These are phyloP conservation scores for Acacia pycnantha DNA, from an alignment of 331 rosid species.

Conservation along the genomic window DNA sequence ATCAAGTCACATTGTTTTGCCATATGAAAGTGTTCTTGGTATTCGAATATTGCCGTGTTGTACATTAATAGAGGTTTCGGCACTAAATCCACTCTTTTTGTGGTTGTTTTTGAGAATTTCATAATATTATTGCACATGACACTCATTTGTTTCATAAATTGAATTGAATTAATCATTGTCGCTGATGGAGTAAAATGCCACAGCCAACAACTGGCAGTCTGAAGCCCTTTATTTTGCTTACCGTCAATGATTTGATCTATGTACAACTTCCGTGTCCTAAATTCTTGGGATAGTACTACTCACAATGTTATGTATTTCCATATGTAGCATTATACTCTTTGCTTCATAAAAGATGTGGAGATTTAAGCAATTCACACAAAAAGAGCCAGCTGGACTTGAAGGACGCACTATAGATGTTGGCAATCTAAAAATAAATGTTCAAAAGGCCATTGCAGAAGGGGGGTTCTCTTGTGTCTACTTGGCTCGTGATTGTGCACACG, in stretches of 20 bases:
- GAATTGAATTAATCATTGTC: constrained; percentile 3
- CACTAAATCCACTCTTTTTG: background rate
- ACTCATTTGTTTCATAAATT: background rate
- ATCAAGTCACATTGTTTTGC: background rate
- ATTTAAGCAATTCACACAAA: constrained; percentile 85
- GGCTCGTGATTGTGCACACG: constrained; percentile 73
- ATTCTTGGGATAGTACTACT: background rate
- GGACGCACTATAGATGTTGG: constrained; percentile 88
- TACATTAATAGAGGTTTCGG: background rate
- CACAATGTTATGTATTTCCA: constrained; percentile 24
- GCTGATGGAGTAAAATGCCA: constrained; percentile 11
- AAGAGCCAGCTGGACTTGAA: constrained; percentile 88
- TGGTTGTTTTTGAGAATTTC: background rate
- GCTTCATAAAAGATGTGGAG: constrained; percentile 71
- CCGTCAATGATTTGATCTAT: constrained; percentile 18
- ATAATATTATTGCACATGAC: background rate
- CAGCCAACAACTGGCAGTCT: background rate
- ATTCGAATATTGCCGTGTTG: constrained; percentile 5
- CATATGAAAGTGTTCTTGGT: background rate
- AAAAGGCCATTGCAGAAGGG: constrained; percentile 87
- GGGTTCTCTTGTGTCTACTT: constrained; percentile 94
- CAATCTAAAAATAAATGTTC: constrained; percentile 70
- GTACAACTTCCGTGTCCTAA: background rate
- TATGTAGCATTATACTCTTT: constrained; percentile 28
- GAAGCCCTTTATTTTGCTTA: background rate